Base-by-base conservation (phyloP, 441 rosid species). In the Populus hybrid region DNA sequence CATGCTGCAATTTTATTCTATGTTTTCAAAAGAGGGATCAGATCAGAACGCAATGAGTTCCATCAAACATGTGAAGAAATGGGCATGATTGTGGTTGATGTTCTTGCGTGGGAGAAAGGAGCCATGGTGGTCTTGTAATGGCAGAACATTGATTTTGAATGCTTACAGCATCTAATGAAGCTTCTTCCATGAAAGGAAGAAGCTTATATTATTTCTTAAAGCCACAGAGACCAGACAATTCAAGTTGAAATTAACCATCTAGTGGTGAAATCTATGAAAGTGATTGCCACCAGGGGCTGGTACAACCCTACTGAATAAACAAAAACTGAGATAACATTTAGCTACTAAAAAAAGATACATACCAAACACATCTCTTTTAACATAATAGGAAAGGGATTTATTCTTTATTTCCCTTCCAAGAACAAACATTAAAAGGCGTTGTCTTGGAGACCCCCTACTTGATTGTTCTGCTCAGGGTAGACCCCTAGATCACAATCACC, bases 391-490 rank as follows among this genome's bases (percentile, higher is more conserved):
- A 76, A 65, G 65, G 76, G 74, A 26, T 79, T 21, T 59, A 61
- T 72, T 46, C 65, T 26, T 26, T 82, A 74, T 71, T 70, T 73
- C 35, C 71, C 32, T 81, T 79, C 90, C 86, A 84, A 86, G 89
- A 87, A 74, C 82, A 32, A 83, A 85, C 89, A 24, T 78, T 84
- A 89, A 88, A 89, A 89, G 77, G 85, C 75, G 85, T 81, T 76
- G 83, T 85, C 90, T 86, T 83, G 82, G 86, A 83, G 79, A 78
- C 59, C 82, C 42, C 82, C 69, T 76, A 53, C 40, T 35, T 30
- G 75, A 67, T 75, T 14, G 57, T 32, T 50, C 46, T 67, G 73
- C 42, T 9, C 63, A 70, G 32, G 66, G 11, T 23, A 19, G 1
- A 8, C 28, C 65, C 30, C 32, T 74, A 73, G 16, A 76, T 69